Evolutionary conservation across 2,329 filamentous ascomycete species (phyloP).

Genomic region (Aplosporella prunicola): DNA sequence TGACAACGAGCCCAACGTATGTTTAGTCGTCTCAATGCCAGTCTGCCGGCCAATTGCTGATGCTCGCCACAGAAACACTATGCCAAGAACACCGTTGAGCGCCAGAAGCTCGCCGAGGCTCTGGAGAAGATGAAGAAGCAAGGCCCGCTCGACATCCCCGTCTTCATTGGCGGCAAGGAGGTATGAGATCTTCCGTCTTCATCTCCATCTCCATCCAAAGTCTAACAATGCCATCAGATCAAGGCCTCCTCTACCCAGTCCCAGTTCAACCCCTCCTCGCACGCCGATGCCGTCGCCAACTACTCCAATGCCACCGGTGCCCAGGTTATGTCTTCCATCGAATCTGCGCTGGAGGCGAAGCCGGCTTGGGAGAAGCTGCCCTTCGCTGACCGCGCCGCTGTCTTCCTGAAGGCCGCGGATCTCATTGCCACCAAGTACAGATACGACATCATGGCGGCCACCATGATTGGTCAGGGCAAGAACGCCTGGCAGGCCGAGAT

Average conservation of each 20-base stretch:
- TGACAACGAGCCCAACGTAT: constrained; percentile 90
- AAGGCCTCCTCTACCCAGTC: constrained; percentile 55
- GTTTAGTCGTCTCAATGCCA: constrained; percentile 21
- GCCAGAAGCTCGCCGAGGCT: constrained; percentile 65
- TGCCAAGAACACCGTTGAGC: constrained; percentile 69
- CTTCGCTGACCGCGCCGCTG: constrained; percentile 80
- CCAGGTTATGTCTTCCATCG: constrained; percentile 72
- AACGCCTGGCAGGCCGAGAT: constrained; percentile 99
- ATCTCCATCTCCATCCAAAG: background rate
- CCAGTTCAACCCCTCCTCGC: constrained; percentile 77
- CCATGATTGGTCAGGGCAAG: constrained; percentile 95
- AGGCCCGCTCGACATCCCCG: constrained; percentile 66
- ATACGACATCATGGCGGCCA: constrained; percentile 92
- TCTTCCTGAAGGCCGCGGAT: constrained; percentile 95
- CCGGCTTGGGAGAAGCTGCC: constrained; percentile 75
- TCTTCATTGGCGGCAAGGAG: constrained; percentile 75
- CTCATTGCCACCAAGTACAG: constrained; percentile 85
- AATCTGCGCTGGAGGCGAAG: constrained; percentile 77
- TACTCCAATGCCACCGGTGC: constrained; percentile 73
- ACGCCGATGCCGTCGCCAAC: constrained; percentile 64
- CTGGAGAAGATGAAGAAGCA: constrained; percentile 59
- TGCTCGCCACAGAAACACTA: constrained; percentile 64
- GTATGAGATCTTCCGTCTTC: constrained; percentile 37
- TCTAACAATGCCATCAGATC: constrained; percentile 41
- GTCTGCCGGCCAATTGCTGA: background rate